Evolutionary conservation across 257 asterid species (phyloP), one percentile per base, ranked within the genome.

Genomic region (Ballota nigra): DNA sequence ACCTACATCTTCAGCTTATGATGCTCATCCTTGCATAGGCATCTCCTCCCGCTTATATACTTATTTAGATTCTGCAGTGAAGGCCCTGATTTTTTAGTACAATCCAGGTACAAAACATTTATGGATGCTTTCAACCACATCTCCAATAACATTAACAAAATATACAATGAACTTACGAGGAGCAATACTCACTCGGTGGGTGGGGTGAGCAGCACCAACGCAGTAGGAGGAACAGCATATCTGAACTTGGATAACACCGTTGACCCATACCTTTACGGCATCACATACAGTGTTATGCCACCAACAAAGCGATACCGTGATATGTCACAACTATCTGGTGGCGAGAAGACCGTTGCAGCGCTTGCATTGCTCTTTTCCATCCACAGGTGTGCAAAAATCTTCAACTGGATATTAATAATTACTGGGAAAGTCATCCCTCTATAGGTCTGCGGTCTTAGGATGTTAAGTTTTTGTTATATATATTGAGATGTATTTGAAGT

Each of bases 331-430:
- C 90, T 95, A 40, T 95, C 99, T 11, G 99, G 99, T 63, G 99
- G 99, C 59, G 99, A 95, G 79, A 95, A 92, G 82, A 95, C 98
- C 3, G 99, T 95, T 49, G 99, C 99, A 8, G 99, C 99, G 64
- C 98, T 95, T 79, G 99, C 98, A 66, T 79, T 92, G 82, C 91
- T 95, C 77, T 95, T 95, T 67, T 78, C 99, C 70, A 89, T 95
- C 80, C 99, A 89, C 83, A 91, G 99, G 99, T 91, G 79, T 73
- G 80, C 51, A 51, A 69, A 49, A 65, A 36, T 22, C 29, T 1
- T 26, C 29, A n/a, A n/a, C n/a, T n/a, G n/a, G n/a, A n/a, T n/a
- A n/a, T n/a, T n/a, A n/a, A n/a, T n/a, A n/a, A n/a, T n/a, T n/a
- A n/a, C 31, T 11, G 36, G 23, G 8, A n/a, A 11, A 13, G 29